Conservation (phyloP, 306 rosid species). For the Betula pendula region DNA sequence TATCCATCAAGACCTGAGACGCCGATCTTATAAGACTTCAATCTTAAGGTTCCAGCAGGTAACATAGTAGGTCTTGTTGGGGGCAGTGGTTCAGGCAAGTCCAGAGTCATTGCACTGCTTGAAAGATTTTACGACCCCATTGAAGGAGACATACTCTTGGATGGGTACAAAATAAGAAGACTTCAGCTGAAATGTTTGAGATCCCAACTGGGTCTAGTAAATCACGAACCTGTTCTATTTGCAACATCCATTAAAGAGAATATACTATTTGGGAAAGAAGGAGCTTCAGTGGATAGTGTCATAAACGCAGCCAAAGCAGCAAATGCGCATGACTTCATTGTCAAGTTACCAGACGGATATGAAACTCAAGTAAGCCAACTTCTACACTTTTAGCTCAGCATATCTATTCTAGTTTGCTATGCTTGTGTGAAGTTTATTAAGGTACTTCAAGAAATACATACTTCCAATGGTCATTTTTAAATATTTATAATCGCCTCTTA, state of each 20-base stretch:
- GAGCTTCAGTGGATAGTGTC: constrained; percentile 58
- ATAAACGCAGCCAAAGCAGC: constrained; percentile 66
- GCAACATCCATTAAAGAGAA: constrained; percentile 72
- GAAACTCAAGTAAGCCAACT: constrained; percentile 64
- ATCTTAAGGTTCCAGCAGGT: constrained; percentile 58
- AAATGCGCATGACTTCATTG: constrained; percentile 79
- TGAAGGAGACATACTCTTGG: constrained; percentile 62
- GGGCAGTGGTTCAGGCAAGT: constrained; percentile 89
- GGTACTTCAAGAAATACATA: too few relatives aligned
- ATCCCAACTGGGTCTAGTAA: constrained; percentile 80
- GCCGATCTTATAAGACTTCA: constrained; percentile 63
- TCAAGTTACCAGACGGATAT: constrained; percentile 60
- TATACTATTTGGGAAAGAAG: constrained; percentile 77
- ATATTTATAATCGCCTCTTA: too few relatives aligned
- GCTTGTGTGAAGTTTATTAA: too few relatives aligned
- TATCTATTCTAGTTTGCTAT: too few relatives aligned
- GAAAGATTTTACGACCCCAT: constrained; percentile 86
- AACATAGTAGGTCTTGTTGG: constrained; percentile 77
- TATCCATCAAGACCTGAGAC: constrained; percentile 79
- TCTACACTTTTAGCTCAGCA: too few relatives aligned
- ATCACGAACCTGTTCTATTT: constrained; percentile 50
- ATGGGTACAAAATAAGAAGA: constrained; percentile 53
- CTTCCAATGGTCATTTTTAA: too few relatives aligned
- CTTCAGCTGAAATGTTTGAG: constrained; percentile 69
- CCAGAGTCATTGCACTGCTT: constrained; percentile 69